phyloP scores from a whole-genome alignment of 768 basidiomycete species.

The Naematelia encephala region DNA sequence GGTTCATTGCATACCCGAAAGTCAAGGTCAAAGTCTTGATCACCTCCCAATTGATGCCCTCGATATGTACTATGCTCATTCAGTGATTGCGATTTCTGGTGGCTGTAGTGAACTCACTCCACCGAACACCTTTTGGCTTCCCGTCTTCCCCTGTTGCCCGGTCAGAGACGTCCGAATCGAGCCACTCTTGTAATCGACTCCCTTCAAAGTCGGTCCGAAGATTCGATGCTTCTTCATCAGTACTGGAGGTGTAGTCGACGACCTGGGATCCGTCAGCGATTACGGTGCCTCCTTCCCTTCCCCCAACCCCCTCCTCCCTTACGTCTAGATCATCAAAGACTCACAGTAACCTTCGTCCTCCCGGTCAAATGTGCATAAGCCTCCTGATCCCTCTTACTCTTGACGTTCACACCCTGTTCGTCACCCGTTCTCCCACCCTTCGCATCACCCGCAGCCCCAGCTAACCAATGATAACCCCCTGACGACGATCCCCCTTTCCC shows the following conservation, averaged over 20 bases:
- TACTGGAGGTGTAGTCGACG: conserved; percentile 42
- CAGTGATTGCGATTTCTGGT: conserved; percentile 1
- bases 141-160: conserved; percentile 29
- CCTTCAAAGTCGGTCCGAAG: conserved; percentile 44
- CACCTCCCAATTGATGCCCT: conserved; percentile 48
- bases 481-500: not conserved
- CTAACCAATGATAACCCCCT: conserved; percentile 35
- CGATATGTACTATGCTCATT: conserved; percentile 31
- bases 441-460: not conserved
- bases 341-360: conserved; percentile 36
- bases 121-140: conserved; percentile 38
- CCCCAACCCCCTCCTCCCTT: not conserved
- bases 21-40: conserved; percentile 45
- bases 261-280: conserved; percentile 20
- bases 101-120: conserved; percentile 36
- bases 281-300: not conserved
- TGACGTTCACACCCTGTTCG: conserved; percentile 50
- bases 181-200: conserved; percentile 39
- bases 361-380: conserved; percentile 40
- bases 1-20: conserved; percentile 35
- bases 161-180: conserved; percentile 33
- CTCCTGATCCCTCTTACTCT: conserved; percentile 40
- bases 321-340: conserved; percentile 7
- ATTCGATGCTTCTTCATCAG: conserved; percentile 34
- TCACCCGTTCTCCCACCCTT: conserved; percentile 41